Evolutionary conservation across 176 grass and related monocot genomes (phyloP).

Genomic region (Aegilops tauschii): DNA sequence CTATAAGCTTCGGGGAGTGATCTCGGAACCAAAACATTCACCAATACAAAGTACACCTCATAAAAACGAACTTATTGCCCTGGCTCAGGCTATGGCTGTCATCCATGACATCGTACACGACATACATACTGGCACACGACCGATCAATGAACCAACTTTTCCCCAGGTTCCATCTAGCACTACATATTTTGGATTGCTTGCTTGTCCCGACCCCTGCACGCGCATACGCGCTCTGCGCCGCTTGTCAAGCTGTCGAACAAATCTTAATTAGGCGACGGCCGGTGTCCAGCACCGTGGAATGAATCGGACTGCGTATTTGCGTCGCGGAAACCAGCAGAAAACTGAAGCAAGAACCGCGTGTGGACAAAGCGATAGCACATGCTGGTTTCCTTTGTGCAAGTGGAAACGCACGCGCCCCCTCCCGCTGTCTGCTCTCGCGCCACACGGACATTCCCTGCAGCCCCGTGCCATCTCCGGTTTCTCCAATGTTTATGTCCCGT

Average conservation of each 20-base stretch:
- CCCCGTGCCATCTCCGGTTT: conserved; percentile 6
- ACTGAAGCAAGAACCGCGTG: neutral
- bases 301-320: neutral
- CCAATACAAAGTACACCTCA: neutral
- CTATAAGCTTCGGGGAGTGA: no score
- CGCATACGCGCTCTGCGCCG: neutral
- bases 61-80: neutral
- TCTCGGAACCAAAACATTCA: neutral
- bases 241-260: conserved; percentile 33
- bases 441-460: conserved; percentile 15
- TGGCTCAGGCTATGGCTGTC: neutral
- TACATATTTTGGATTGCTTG: neutral
- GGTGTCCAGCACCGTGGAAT: neutral
- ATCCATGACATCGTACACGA: conserved; percentile 2
- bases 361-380: conserved; percentile 31
- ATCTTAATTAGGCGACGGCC: conserved; percentile 22
- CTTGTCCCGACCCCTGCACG: conserved; percentile 18
- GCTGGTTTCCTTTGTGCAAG: conserved; percentile 25
- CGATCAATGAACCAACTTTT: conserved; percentile 2
- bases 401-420: neutral
- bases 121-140: neutral
- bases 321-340: neutral
- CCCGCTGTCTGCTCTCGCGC: neutral
- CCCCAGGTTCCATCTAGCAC: neutral
- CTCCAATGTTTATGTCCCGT: neutral